Conservation (phyloP, 2,329 filamentous ascomycete species). For the Botryotinia convoluta region DNA sequence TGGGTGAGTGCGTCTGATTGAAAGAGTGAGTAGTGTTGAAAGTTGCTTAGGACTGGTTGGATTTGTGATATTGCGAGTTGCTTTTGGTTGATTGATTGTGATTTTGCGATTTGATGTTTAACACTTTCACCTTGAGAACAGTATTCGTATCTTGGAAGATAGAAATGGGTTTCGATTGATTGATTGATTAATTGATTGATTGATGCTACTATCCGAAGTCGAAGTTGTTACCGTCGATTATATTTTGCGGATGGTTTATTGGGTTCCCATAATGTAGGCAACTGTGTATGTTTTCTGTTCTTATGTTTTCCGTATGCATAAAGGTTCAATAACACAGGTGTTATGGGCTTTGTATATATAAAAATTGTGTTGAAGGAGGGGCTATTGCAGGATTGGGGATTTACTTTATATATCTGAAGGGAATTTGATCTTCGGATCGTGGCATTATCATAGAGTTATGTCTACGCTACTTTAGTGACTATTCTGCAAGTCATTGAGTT, state of each 20-base stretch:
- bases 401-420: not conserved
- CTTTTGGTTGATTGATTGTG: not conserved
- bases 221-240: not conserved
- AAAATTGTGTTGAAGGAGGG: not conserved
- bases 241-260: not conserved
- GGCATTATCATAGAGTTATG: not conserved
- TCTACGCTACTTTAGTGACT: not conserved
- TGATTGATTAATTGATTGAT: slow-evolving; percentile 3
- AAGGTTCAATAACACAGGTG: not conserved
- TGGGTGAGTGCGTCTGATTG: not conserved
- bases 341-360: not conserved
- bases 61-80: not conserved
- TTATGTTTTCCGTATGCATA: not conserved
- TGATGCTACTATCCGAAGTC: slow-evolving; percentile 5
- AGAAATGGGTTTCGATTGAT: not conserved
- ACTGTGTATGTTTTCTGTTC: not conserved
- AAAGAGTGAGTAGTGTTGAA: not conserved
- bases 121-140: slow-evolving; percentile 1
- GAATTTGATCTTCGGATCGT: not conserved
- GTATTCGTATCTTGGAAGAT: not conserved
- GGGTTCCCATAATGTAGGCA: not conserved
- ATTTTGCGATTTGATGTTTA: not conserved
- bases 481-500: not conserved
- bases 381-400: not conserved
- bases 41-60: not conserved